Conservation (phyloP, 2,329 filamentous ascomycete genomes). For the Penicillium sp. region DNA sequence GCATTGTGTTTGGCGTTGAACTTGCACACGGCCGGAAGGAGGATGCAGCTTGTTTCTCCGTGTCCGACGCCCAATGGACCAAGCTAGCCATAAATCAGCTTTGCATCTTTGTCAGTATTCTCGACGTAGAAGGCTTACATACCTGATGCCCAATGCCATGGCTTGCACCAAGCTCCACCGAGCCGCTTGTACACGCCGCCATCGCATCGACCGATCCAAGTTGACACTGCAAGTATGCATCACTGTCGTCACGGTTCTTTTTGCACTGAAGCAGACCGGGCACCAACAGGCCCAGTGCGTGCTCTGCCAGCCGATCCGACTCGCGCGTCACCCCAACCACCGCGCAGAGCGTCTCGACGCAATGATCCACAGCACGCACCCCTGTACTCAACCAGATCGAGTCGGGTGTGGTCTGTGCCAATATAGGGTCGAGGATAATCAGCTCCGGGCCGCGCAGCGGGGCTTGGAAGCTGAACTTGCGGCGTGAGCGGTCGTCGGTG, state of each 20-base stretch:
- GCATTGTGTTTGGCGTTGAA: slow-evolving; percentile 51
- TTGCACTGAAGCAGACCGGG: slow-evolving; percentile 45
- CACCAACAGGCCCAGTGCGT: slow-evolving; percentile 44
- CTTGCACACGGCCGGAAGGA: slow-evolving; percentile 56
- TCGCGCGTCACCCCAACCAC: slow-evolving; percentile 30
- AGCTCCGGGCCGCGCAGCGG: slow-evolving; percentile 48
- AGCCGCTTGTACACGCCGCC: slow-evolving; percentile 42
- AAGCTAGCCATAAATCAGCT: slow-evolving; percentile 30
- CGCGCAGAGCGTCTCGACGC: slow-evolving; percentile 55
- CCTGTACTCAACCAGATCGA: slow-evolving; percentile 59
- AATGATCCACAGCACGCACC: slow-evolving; percentile 57
- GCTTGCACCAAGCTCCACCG: slow-evolving; percentile 48
- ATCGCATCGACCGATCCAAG: slow-evolving; percentile 55
- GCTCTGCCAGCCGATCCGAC: slow-evolving; percentile 39
- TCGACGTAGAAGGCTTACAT: slow-evolving; percentile 14
- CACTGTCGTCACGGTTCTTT: slow-evolving; percentile 35
- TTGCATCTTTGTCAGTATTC: not conserved
- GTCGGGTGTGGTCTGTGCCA: slow-evolving; percentile 52
- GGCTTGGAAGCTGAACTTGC: slow-evolving; percentile 38
- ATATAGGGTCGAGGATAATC: slow-evolving; percentile 56
- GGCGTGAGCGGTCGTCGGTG: slow-evolving; percentile 36
- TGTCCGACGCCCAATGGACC: slow-evolving; percentile 58
- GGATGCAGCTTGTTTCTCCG: slow-evolving; percentile 59
- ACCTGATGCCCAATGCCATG: slow-evolving; percentile 55
- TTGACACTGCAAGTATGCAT: slow-evolving; percentile 50